Evolutionary conservation across 73 alveolate genomes (phyloP), one percentile per base, ranked within the genome.

Genomic region (Paramecium bursaria): DNA sequence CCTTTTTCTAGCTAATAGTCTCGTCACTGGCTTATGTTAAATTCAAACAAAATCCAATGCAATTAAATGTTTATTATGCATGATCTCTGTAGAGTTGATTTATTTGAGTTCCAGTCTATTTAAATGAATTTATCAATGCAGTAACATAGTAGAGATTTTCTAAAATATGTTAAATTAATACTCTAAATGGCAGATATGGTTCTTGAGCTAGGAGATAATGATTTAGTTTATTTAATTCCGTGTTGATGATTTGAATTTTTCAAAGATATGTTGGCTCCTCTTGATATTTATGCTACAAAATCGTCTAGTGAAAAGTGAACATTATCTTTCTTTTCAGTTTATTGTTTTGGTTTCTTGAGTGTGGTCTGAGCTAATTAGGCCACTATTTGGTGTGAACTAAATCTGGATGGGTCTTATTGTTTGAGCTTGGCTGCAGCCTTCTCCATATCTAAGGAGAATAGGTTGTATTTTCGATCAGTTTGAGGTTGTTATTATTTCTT

Each of bases 11-110:
- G 27, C 44, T n/a, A 3, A 67, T 19, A 3, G 6, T 7, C 3
- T 67, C 27, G 21, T 19, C 3, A 17, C 33, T 57, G 33, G 82
- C 27, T 67, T 67, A 53, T 67, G 22, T 10, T 0, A 67, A 42
- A 42, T 67, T 67, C 11, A 67, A 19, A 17, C 82, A 67, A 10
- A 35, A 67, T 2, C 82, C 82, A 67, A 67, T 27, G 35, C 82
- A 67, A 42, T 67, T 67, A n/a, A 9, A 67, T 31, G 82, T 67
- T n/a, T 67, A 21, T 19, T 39, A 25, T 14, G 82, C 82, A 42
- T 67, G 82, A 27, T 67, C 82, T 15, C 14, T 31, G 22, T 11
- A 67, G 19, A 67, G 44, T 67, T 67, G 35, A 21, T 33, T 9
- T 14, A 19, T 46, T 31, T 53, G 33, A 35, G 53, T 25, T 10